Conservation (phyloP, 106 monocot genomes). For the Vanilla planifolia region DNA sequence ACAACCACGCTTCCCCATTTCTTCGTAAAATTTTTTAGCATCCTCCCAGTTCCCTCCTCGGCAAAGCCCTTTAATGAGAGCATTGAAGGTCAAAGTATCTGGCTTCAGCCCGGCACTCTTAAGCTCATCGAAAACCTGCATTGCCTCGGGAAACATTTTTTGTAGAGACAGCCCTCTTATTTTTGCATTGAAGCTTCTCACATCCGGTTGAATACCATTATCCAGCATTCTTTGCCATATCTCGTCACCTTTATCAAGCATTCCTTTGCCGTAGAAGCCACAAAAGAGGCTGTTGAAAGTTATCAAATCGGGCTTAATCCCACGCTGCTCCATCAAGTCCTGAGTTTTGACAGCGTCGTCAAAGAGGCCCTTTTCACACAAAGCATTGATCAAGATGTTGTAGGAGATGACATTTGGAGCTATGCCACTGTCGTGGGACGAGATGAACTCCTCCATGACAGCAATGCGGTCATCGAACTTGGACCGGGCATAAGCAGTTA, state of each 20-base stretch:
- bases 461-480: slow-evolving; percentile 8
- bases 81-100: slow-evolving; percentile 31
- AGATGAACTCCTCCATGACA: slow-evolving; percentile 6
- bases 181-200: slow-evolving; percentile 55
- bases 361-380: slow-evolving; percentile 29
- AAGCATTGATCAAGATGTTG: slow-evolving; percentile 22
- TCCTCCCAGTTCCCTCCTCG: slow-evolving; percentile 47
- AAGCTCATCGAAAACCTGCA: slow-evolving; percentile 23
- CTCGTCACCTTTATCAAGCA: slow-evolving; percentile 28
- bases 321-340: slow-evolving; percentile 35
- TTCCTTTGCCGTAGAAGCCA: slow-evolving; percentile 26
- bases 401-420: slow-evolving; percentile 26
- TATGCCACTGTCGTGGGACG: slow-evolving; percentile 16
- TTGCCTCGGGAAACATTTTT: slow-evolving; percentile 31
- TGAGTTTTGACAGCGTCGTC: slow-evolving; percentile 33
- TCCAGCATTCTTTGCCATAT: slow-evolving; percentile 49
- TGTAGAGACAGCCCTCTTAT: slow-evolving; percentile 32
- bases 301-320: slow-evolving; percentile 22
- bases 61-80: slow-evolving; percentile 54
- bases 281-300: slow-evolving; percentile 52
- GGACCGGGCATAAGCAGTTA: slow-evolving; percentile 16
- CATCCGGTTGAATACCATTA: slow-evolving; percentile 32
- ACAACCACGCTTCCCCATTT: slow-evolving; percentile 9
- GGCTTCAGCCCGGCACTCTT: slow-evolving; percentile 19
- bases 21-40: slow-evolving; percentile 44